Conservation (phyloP, 2,329 filamentous ascomycete genomes). For the Nemania serpens region DNA sequence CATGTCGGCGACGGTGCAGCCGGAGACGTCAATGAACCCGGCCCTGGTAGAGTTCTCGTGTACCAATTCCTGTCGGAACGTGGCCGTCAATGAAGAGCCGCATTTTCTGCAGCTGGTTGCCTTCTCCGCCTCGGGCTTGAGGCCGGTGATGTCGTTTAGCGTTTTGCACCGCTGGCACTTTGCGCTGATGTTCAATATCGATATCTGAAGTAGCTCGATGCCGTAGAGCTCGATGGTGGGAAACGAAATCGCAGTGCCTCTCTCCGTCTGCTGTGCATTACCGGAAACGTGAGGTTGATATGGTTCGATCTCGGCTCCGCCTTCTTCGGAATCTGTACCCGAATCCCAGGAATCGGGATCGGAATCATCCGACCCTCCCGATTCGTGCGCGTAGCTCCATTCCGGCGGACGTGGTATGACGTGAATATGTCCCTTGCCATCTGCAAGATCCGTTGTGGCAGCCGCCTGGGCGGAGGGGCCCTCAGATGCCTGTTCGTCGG, state of each 20-base stretch:
- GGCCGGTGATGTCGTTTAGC: conserved; percentile 67
- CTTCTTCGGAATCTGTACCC: conserved; percentile 53
- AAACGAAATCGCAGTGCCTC: conserved; percentile 78
- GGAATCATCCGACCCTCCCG: conserved; percentile 45
- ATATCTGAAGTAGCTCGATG: conserved; percentile 75
- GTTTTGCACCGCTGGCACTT: conserved; percentile 84
- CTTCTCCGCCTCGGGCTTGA: conserved; percentile 62
- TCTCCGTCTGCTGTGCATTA: conserved; percentile 55
- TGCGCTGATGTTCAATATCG: conserved; percentile 68
- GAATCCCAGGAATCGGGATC: conserved; percentile 50
- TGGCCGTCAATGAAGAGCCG: conserved; percentile 54
- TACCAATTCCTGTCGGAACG: conserved; percentile 70
- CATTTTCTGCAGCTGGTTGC: conserved; percentile 63
- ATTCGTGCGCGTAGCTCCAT: conserved; percentile 62
- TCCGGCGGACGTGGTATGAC: conserved; percentile 78
- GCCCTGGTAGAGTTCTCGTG: conserved; percentile 75
- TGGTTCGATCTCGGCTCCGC: conserved; percentile 46
- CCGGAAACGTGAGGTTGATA: conserved; percentile 34
- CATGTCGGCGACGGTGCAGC: conserved; percentile 76
- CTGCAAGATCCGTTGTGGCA: conserved; percentile 32
- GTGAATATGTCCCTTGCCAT: conserved; percentile 68
- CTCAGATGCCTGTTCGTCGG: background rate
- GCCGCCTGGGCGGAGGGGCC: background rate
- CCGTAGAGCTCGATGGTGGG: conserved; percentile 76
- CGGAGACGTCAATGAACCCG: conserved; percentile 77